These are phyloP conservation scores for Eucalyptus tenuipes DNA, from an alignment of 345 rosid species.

Conservation along the genomic window DNA sequence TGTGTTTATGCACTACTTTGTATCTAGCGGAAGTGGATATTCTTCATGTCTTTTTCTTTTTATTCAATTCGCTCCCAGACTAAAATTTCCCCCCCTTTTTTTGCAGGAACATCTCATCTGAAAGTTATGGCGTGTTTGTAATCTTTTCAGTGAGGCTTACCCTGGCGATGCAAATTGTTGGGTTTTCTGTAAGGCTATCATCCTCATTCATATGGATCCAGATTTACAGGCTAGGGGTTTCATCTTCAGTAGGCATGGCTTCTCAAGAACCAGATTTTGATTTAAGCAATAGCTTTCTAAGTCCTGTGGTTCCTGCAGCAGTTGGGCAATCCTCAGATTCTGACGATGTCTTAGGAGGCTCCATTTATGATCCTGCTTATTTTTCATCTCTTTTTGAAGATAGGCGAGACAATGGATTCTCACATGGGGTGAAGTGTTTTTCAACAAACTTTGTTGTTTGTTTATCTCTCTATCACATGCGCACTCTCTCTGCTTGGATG, in stretches of 20 bases:
- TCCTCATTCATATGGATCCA: conserved; percentile 85
- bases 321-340: conserved; percentile 28
- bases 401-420: conserved; percentile 20
- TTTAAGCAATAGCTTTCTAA: conserved; percentile 53
- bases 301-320: conserved; percentile 25
- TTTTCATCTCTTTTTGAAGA: conserved; percentile 58
- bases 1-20: background rate
- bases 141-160: conserved; percentile 71
- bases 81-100: background rate
- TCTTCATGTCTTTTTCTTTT: background rate
- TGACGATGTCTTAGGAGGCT: conserved; percentile 50
- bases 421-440: conserved; percentile 11
- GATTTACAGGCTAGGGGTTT: conserved; percentile 77
- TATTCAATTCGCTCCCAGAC: background rate
- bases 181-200: conserved; percentile 58
- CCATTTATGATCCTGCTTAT: conserved; percentile 47
- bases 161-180: conserved; percentile 72
- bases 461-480: background rate
- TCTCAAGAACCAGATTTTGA: conserved; percentile 47
- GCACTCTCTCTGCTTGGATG: background rate
- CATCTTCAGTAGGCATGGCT: conserved; percentile 14
- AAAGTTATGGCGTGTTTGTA: conserved; percentile 24
- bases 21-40: background rate
- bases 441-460: background rate
- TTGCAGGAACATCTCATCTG: conserved; percentile 53